Conservation (phyloP, 257 asterid species). For the Prunella vulgaris region DNA sequence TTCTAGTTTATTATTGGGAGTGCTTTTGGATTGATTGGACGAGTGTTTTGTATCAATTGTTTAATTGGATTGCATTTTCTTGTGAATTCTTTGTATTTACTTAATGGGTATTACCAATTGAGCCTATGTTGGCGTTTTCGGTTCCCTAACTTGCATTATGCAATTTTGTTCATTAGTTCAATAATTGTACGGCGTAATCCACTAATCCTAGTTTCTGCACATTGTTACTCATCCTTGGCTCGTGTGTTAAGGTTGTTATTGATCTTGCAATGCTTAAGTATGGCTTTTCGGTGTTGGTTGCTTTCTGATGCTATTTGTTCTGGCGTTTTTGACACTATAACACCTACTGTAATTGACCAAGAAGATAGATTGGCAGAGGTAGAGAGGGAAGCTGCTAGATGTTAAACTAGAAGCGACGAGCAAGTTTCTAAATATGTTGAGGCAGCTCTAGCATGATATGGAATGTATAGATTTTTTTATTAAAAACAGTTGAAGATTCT, state of each 20-base stretch:
- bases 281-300: too few species aligned
- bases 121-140: neutral
- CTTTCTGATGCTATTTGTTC: neutral
- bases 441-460: neutral
- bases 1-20: neutral
- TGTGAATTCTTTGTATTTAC: neutral
- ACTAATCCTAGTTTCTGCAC: neutral
- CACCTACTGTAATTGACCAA: neutral
- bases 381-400: too few species aligned
- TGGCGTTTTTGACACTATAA: neutral
- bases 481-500: slow-evolving; percentile 7
- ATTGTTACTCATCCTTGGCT: neutral
- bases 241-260: too few species aligned
- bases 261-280: too few species aligned
- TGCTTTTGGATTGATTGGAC: neutral
- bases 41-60: neutral
- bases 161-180: neutral
- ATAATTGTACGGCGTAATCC: neutral
- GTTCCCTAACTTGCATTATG: neutral
- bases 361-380: too few species aligned
- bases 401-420: too few species aligned
- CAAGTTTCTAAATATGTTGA: neutral
- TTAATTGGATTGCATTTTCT: neutral
- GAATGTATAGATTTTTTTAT: neutral
- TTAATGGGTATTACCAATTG: neutral